Conservation (phyloP, 139 green algal genomes). For the Chlamydomonas urium region DNA sequence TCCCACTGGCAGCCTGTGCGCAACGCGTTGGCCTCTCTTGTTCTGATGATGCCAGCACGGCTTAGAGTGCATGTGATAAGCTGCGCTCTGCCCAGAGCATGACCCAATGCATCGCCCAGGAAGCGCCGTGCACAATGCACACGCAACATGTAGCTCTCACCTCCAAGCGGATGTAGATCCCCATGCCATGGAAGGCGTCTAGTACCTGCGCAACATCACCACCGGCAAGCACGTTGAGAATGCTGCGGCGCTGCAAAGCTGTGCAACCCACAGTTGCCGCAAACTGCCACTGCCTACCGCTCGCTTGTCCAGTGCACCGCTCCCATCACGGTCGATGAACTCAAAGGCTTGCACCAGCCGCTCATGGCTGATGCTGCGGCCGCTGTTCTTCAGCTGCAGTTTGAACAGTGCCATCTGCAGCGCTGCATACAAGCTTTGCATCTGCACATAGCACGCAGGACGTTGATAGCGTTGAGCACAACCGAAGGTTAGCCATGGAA, state of each 20-base stretch:
- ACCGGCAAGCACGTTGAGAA: no score
- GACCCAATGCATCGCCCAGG: no score
- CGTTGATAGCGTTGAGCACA: background rate
- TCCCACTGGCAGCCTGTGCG: no score
- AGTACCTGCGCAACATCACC: no score
- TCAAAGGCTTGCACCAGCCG: conserved; percentile 3
- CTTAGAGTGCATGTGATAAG: no score
- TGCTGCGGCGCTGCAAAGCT: no score
- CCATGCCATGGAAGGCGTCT: conserved; percentile 4
- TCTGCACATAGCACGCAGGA: background rate
- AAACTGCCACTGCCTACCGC: no score
- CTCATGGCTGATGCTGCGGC: conserved; percentile 7
- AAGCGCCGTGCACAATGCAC: background rate
- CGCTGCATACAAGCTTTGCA: conserved; percentile 5
- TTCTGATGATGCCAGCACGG: no score
- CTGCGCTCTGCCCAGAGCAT: no score
- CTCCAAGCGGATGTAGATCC: conserved; percentile 1
- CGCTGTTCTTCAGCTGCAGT: conserved; percentile 14
- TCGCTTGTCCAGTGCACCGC: background rate
- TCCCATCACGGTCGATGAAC: conserved; percentile 9
- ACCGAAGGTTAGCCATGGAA: no score
- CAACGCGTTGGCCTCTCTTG: no score
- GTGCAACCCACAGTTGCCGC: no score
- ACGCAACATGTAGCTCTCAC: background rate
- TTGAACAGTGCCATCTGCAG: conserved; percentile 10